Evolutionary conservation across 2,329 filamentous ascomycete species (phyloP), one percentile per base, ranked within the genome.

Genomic region (Curvularia sp.): DNA sequence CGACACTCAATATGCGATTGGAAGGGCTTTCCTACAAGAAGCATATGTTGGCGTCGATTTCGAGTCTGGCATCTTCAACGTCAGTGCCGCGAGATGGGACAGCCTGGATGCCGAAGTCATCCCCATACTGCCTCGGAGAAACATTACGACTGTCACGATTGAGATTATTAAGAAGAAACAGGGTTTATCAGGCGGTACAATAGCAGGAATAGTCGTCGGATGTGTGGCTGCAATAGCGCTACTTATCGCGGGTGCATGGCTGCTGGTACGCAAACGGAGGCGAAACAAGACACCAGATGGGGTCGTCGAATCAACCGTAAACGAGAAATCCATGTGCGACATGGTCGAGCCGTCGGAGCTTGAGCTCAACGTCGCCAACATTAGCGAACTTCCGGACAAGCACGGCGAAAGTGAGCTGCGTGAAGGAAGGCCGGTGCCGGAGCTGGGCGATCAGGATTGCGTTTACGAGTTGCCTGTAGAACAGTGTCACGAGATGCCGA

Each of bases 21-120:
- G 89, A 10, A 82, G 88, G 19, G 82, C 85, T 0, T 89, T 91
- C 60, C 76, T 91, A 49, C 89, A 91, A 70, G 88, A 91, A 74
- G 83, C 87, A 1, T 81, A 81, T 53, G 57, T 82, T 27, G 75
- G 72, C 5, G 77, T 78, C 10, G 77, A 82, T 59, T 81, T 76
- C 65, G 79, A 81, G 52, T 68, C 73, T 23, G 63, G 69, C 8
- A 73, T 67, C 21, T 81, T 81, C 25, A 54, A 54, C 1, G 25
- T 54, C 34, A 54, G 51, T n/a, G 51, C 51, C 0, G 51, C 51
- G 2, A 54, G 0, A 25, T 54, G 51, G 52, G 52, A 42, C 1
- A 21, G 27, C 1, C 1, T 8, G 1, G 43, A 47, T 1, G n/a
- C 43, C 10, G 10, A 47, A 8, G 23, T 47, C 10, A 32, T 47